These are phyloP conservation scores for Diaporthe capsici DNA, from an alignment of 2,329 filamentous ascomycete genomes.

Conservation along the genomic window DNA sequence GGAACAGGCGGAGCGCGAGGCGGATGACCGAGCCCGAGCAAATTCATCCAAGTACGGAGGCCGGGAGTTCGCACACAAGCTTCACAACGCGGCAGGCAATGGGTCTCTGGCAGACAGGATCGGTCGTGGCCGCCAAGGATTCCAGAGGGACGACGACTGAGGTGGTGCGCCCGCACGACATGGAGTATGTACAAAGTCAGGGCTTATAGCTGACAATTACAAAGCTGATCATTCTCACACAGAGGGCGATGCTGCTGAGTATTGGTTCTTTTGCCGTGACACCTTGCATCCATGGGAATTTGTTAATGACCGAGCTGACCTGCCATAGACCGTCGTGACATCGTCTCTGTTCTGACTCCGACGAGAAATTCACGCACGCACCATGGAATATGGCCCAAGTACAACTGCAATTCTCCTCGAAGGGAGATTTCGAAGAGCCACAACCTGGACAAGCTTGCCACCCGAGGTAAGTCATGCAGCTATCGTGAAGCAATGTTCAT, in stretches of 20 bases:
- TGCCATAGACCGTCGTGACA: background rate
- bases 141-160: conserved; percentile 62
- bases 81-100: conserved; percentile 72
- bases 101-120: conserved; percentile 67
- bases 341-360: background rate
- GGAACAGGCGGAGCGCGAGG: conserved; percentile 75
- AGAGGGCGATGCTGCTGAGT: background rate
- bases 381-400: background rate
- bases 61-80: conserved; percentile 73
- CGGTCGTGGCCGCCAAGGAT: conserved; percentile 61
- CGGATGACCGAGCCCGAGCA: conserved; percentile 75
- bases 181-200: conserved; percentile 5
- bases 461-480: background rate
- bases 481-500: background rate
- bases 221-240: background rate
- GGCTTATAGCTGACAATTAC: conserved; percentile 15
- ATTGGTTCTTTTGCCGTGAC: background rate
- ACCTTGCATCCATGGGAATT: background rate
- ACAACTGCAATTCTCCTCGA: background rate
- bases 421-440: no score
- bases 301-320: background rate
- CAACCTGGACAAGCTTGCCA: background rate
- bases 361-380: background rate
- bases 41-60: conserved; percentile 73
- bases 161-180: background rate